Evolutionary conservation across 345 rosid species (phyloP).

Genomic region (Eutrema heterophyllum): DNA sequence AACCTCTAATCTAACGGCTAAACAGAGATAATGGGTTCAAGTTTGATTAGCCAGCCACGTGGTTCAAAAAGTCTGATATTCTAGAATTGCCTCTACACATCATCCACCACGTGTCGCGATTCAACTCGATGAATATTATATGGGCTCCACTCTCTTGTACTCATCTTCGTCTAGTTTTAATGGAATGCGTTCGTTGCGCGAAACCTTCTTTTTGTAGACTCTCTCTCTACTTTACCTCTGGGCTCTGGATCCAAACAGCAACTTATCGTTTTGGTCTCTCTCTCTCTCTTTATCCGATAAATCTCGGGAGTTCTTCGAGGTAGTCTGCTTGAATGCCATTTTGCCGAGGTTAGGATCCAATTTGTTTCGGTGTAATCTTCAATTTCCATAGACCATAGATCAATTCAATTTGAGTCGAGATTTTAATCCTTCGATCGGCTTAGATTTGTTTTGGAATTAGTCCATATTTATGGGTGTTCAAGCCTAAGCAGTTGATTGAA

Average conservation of each 20-base stretch:
- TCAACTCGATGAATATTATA: neutral
- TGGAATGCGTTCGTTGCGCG: conserved; percentile 31
- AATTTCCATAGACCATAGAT: neutral
- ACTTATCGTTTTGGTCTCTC: neutral
- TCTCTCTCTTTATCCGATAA: conserved; percentile 15
- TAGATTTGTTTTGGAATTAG: too few relatives aligned
- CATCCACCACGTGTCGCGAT: conserved; percentile 24
- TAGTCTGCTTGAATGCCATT: conserved; percentile 5
- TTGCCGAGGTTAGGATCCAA: conserved; percentile 32
- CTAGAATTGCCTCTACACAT: neutral
- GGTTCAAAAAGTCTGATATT: neutral
- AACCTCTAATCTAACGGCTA: neutral
- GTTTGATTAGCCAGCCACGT: neutral
- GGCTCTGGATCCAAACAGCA: conserved; percentile 37
- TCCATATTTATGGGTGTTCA: neutral
- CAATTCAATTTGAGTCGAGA: conserved; percentile 3
- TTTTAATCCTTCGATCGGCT: neutral
- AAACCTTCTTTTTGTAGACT: neutral
- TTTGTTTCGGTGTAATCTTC: neutral
- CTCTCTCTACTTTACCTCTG: conserved; percentile 5
- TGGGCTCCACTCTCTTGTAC: neutral
- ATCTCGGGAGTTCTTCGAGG: conserved; percentile 1
- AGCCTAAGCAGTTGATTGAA: neutral
- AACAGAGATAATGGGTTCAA: neutral
- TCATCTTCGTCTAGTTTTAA: conserved; percentile 6